Conservation (phyloP, 306 rosid genomes). For the Datisca glomerata region DNA sequence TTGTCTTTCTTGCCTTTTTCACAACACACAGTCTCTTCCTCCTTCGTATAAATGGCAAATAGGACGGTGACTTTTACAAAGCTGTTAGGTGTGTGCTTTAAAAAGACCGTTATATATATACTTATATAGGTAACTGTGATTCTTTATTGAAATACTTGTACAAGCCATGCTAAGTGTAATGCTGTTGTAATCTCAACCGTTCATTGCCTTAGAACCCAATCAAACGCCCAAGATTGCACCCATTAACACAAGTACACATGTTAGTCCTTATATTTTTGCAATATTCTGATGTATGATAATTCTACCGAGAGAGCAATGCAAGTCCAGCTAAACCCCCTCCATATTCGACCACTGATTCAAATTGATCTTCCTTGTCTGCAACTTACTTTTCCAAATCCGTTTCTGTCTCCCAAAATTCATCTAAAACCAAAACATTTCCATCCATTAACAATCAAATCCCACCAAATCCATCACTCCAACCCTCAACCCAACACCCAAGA, state of each 20-base stretch:
- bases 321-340: constrained; percentile 12
- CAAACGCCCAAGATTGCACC: background rate
- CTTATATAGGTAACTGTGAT: too few relatives aligned
- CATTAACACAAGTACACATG: too few relatives aligned
- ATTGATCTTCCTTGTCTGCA: background rate
- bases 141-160: background rate
- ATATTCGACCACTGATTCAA: constrained; percentile 16
- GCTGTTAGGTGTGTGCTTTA: too few relatives aligned
- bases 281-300: constrained; percentile 5
- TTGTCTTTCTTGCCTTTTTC: too few relatives aligned
- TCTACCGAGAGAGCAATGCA: constrained; percentile 14
- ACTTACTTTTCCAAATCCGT: constrained; percentile 6
- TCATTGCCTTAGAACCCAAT: background rate
- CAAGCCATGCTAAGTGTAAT: background rate
- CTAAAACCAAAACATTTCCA: constrained; percentile 6
- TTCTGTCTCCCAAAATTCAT: constrained; percentile 1
- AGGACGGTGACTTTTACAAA: too few relatives aligned
- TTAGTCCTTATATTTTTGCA: too few relatives aligned
- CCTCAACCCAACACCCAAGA: constrained; percentile 31
- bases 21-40: too few relatives aligned
- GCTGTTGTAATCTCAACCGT: background rate
- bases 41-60: too few relatives aligned
- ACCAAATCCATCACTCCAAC: constrained; percentile 16
- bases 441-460: constrained; percentile 22
- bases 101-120: too few relatives aligned